Evolutionary conservation across 2,329 filamentous ascomycete species (phyloP).

Genomic region (Diplodia seriata): DNA sequence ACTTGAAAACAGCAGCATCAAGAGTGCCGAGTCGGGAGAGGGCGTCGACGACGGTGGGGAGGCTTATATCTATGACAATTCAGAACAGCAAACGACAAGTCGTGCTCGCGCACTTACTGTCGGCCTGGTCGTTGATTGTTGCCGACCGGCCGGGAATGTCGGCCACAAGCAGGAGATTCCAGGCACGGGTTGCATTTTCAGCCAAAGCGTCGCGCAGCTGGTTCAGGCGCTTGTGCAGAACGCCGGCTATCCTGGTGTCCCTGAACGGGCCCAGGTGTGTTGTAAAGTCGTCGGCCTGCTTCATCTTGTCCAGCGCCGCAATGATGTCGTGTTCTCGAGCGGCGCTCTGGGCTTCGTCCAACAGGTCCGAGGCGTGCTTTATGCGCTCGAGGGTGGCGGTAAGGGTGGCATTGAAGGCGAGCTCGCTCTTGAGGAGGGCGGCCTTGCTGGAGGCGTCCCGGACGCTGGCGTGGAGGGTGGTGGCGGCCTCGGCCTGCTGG

Average conservation of each 20-base stretch:
- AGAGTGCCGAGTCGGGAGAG: slow-evolving; percentile 47
- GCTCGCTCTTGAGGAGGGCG: slow-evolving; percentile 63
- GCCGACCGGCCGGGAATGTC: slow-evolving; percentile 64
- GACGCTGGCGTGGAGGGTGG: slow-evolving; percentile 67
- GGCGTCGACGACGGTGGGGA: slow-evolving; percentile 46
- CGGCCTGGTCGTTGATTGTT: slow-evolving; percentile 60
- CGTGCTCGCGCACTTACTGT: slow-evolving; percentile 53
- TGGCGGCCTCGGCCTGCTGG: slow-evolving; percentile 74
- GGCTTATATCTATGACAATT: slow-evolving; percentile 37
- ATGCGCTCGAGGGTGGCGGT: slow-evolving; percentile 59
- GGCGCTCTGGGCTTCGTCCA: slow-evolving; percentile 56
- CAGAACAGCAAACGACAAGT: background rate
- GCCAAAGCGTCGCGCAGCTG: slow-evolving; percentile 71
- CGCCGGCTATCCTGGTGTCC: slow-evolving; percentile 66
- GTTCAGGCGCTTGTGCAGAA: slow-evolving; percentile 70
- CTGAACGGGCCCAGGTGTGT: slow-evolving; percentile 66
- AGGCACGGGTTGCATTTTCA: slow-evolving; percentile 71
- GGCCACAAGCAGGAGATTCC: slow-evolving; percentile 71
- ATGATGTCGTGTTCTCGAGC: slow-evolving; percentile 55
- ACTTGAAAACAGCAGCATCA: slow-evolving; percentile 61
- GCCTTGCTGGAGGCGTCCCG: slow-evolving; percentile 66
- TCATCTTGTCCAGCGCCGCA: slow-evolving; percentile 57
- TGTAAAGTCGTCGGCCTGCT: slow-evolving; percentile 61
- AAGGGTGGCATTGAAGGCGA: slow-evolving; percentile 64
- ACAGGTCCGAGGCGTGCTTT: slow-evolving; percentile 56